phyloP scores from a whole-genome alignment of 2,329 filamentous ascomycete genomes.

The Fusarium udum region DNA sequence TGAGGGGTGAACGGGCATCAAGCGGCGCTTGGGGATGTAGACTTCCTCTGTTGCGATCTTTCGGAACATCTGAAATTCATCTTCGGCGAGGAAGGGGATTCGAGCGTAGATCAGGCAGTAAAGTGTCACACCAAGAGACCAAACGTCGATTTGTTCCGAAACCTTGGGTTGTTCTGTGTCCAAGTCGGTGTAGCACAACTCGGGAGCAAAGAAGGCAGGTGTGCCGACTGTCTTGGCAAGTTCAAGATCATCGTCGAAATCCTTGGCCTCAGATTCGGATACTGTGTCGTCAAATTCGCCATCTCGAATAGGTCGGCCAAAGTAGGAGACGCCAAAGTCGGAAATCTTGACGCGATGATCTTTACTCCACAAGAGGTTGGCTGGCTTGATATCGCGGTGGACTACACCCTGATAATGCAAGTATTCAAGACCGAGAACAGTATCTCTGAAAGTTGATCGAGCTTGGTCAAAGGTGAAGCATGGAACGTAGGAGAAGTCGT shows the following conservation, averaged over 20 bases:
- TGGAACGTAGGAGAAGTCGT: conserved; percentile 92
- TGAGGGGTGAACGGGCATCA: conserved; percentile 77
- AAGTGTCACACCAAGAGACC: conserved; percentile 94
- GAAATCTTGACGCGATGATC: conserved; percentile 95
- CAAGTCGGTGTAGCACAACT: conserved; percentile 89
- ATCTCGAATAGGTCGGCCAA: conserved; percentile 86
- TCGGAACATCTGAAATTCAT: conserved; percentile 90
- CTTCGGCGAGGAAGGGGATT: conserved; percentile 90
- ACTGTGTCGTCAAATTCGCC: conserved; percentile 79
- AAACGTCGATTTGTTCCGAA: conserved; percentile 94
- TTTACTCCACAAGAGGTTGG: conserved; percentile 87
- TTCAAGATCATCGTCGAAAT: conserved; percentile 92
- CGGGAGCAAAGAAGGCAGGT: conserved; percentile 95
- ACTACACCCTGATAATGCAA: conserved; percentile 88
- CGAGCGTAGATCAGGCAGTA: conserved; percentile 96
- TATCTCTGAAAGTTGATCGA: conserved; percentile 88
- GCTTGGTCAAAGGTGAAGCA: conserved; percentile 89
- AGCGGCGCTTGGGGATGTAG: conserved; percentile 82
- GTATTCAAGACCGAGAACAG: conserved; percentile 91
- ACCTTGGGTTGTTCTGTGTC: conserved; percentile 77
- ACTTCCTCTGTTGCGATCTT: conserved; percentile 93
- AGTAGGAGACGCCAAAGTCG: conserved; percentile 97
- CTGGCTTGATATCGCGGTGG: conserved; percentile 86
- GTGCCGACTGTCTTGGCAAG: conserved; percentile 98
- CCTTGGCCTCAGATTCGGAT: conserved; percentile 83